A percentile compares a stretch with the other conserved stretches of the same genome.
Conservation (phyloP, 75 land plant species). For the Azolla pinnata region DNA sequence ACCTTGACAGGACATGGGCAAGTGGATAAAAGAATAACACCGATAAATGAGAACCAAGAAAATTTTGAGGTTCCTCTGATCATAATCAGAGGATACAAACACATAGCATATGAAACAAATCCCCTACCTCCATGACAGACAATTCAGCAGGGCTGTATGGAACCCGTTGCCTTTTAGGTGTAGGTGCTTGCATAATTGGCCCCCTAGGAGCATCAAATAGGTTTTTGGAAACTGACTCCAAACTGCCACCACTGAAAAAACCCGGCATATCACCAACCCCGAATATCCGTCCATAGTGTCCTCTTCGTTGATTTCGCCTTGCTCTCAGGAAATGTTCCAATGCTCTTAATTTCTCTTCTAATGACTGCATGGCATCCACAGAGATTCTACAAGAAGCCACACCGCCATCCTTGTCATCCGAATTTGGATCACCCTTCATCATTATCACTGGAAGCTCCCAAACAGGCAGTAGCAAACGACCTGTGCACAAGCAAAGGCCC, state of each 20-base stretch:
- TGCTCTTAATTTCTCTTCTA: conserved; percentile 75
- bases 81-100: too few species aligned
- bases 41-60: too few species aligned
- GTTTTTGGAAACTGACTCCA: conserved; percentile 5
- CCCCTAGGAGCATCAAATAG: conserved; percentile 32
- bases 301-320: conserved; percentile 81
- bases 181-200: conserved; percentile 19
- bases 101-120: too few species aligned
- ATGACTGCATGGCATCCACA: conserved; percentile 59
- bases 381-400: conserved; percentile 60
- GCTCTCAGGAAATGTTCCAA: conserved; percentile 73
- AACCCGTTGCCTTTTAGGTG: conserved; percentile 72
- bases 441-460: conserved; percentile 96
- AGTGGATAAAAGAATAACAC: too few species aligned
- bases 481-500: conserved; percentile 85
- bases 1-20: conserved; percentile 72
- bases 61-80: too few species aligned
- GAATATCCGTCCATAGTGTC: conserved; percentile 83
- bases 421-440: conserved; percentile 35
- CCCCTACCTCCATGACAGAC: conserved; percentile 98
- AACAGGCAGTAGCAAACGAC: conserved; percentile 73
- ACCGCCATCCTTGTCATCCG: conserved; percentile 33
- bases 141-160: conserved; percentile 79
- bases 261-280: conserved; percentile 79
- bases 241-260: conserved; percentile 47